Evolutionary conservation across 1,139 yeast species (phyloP).

Genomic region (Scheffersomyces stambukii): DNA sequence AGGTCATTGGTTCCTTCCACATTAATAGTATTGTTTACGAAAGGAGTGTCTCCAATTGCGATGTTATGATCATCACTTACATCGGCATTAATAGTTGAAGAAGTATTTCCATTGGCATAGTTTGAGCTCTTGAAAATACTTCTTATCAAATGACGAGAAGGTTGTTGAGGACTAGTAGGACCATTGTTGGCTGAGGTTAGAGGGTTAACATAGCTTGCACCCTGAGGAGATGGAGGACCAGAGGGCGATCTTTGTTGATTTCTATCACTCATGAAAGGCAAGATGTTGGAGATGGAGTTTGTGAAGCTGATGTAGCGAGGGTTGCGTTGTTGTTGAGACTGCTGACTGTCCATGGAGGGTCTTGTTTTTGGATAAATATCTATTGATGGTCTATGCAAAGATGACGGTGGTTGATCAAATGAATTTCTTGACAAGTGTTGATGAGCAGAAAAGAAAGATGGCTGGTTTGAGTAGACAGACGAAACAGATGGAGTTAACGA

Average conservation of each 20-base stretch:
- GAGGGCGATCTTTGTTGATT: constrained; percentile 23
- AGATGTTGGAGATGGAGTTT: constrained; percentile 36
- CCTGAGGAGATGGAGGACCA: too few relatives aligned
- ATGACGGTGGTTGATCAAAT: constrained; percentile 32
- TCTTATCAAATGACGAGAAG: constrained; percentile 35
- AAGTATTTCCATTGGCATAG: not conserved
- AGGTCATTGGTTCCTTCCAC: constrained; percentile 4
- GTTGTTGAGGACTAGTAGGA: too few relatives aligned
- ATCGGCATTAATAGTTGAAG: constrained; percentile 1
- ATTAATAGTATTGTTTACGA: constrained; percentile 3
- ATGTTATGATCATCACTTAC: constrained; percentile 8
- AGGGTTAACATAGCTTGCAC: too few relatives aligned
- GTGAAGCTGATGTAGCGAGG: constrained; percentile 34
- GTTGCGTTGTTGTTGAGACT: constrained; percentile 13
- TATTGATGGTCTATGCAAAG: constrained; percentile 29
- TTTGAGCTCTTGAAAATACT: constrained; percentile 34
- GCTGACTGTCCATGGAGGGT: constrained; percentile 15
- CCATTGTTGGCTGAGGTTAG: too few relatives aligned
- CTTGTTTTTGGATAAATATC: constrained; percentile 20
- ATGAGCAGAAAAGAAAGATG: constrained; percentile 44
- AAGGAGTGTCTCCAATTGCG: constrained; percentile 6
- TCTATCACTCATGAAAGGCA: constrained; percentile 44
- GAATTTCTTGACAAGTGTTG: constrained; percentile 39
- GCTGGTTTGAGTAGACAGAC: constrained; percentile 42
- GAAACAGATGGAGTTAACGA: constrained; percentile 41